Evolutionary conservation across 371 early-diverging fungal genomes (phyloP), one percentile per base, ranked within the genome.

Genomic region (Mortierella sp.): DNA sequence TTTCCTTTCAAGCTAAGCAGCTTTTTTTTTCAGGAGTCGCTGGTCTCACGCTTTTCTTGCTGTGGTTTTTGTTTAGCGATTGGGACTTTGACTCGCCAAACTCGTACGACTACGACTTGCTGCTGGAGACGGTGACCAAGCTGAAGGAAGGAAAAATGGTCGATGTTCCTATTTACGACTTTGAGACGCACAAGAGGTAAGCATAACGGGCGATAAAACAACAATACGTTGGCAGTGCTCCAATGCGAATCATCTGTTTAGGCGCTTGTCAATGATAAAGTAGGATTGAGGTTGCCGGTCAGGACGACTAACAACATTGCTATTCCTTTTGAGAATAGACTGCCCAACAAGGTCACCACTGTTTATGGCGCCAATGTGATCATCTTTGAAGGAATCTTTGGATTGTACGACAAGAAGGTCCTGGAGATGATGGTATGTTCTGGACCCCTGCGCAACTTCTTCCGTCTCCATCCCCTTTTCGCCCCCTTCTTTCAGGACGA

Each of bases 351-450:
- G 80, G 88, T 91, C 3, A 92, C 91, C 61, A 90, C 94, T 3
- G 90, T 97, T 26, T 97, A 97, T 86, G 98, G 97, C 64, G 98
- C 98, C 34, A 97, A 96, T 74, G 96, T 98, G 6, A 90, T 98
- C 55, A 96, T 97, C 57, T 97, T 97, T 88, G 98, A 98, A 82
- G 98, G 98, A 61, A 97, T 98, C 73, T 95, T 97, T 89, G 97
- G 96, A 5, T 89, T 98, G 48, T 96, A 96, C 82, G 97, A 97
- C 82, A 91, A 93, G 46, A 88, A 88, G 55, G 93, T 97, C 46
- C 89, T 95, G 53, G 92, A 94, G 40, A 88, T 97, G 87, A 95
- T 98, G 97, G 84, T 80, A 76, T 72, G 44, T 54, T 43, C 43
- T 67, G 67, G 43, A 67, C 67, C 24, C 64, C 64, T 16, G 31